phyloP scores from a whole-genome alignment of 495 filamentous ascomycete genomes.

The Chaetomium cochliodes region DNA sequence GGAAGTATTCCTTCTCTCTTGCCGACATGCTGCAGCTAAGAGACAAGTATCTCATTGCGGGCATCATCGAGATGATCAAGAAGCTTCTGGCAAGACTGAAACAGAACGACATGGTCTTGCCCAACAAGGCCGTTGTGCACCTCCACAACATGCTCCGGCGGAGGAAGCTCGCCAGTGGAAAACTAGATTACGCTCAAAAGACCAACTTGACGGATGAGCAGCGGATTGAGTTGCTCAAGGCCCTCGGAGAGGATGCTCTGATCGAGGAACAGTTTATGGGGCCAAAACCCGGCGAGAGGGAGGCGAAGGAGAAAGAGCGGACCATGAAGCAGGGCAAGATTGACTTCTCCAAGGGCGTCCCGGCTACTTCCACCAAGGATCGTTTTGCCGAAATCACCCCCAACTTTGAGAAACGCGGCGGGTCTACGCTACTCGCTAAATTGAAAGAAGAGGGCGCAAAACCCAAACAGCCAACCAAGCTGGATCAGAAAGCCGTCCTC shows the following conservation, averaged over 20 bases:
- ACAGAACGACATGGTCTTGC: conserved; percentile 66
- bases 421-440: conserved; percentile 26
- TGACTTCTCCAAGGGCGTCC: conserved; percentile 49
- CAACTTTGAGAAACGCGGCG: conserved; percentile 43
- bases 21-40: conserved; percentile 81
- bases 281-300: conserved; percentile 55
- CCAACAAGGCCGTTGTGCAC: conserved; percentile 60
- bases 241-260: conserved; percentile 70
- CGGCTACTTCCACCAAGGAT: conserved; percentile 44
- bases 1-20: conserved; percentile 62
- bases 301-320: conserved; percentile 37
- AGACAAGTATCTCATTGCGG: conserved; percentile 76
- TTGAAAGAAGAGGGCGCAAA: conserved; percentile 18
- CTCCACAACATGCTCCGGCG: conserved; percentile 52
- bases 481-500: conserved; percentile 40
- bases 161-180: conserved; percentile 30
- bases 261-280: conserved; percentile 47
- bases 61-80: conserved; percentile 60
- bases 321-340: conserved; percentile 65
- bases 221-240: conserved; percentile 75
- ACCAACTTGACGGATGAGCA: conserved; percentile 75
- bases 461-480: conserved; percentile 34
- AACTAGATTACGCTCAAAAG: conserved; percentile 53
- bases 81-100: conserved; percentile 73
- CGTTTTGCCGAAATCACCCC: conserved; percentile 37